Conservation (phyloP, 1,284 basidiomycete species). For the Cryptococcus jaspeensis region DNA sequence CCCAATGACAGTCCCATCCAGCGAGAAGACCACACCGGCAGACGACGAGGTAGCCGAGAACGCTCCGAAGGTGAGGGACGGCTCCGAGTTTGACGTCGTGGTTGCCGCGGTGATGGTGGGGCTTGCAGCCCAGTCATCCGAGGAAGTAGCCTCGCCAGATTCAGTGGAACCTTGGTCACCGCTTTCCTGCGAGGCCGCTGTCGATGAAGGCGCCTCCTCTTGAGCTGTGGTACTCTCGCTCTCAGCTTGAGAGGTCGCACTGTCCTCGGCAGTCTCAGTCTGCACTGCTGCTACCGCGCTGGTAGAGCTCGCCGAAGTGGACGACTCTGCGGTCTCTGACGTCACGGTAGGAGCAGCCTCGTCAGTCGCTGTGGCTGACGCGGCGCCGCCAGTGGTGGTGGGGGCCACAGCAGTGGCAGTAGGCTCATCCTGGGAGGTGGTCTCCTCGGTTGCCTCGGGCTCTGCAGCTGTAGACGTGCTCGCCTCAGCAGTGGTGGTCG, state of each 20-base stretch:
- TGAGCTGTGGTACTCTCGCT: not conserved
- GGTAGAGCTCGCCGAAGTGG: too few species aligned
- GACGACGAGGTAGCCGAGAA: not conserved
- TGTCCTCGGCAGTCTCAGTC: too few species aligned
- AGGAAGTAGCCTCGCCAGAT: not conserved
- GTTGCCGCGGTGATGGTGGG: too few species aligned
- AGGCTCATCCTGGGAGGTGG: not conserved
- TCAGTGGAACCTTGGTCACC: not conserved
- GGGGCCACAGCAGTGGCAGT: not conserved
- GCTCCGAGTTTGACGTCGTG: not conserved
- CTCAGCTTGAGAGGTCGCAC: too few species aligned
- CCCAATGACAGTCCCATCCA: slow-evolving; percentile 12
- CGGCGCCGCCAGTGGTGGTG: not conserved
- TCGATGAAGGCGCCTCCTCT: not conserved
- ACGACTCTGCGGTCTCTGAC: not conserved
- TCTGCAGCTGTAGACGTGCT: too few species aligned
- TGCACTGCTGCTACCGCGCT: too few species aligned
- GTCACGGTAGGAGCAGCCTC: not conserved
- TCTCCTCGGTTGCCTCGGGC: too few species aligned
- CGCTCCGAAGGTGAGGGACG: not conserved
- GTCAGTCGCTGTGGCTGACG: not conserved
- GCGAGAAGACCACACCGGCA: slow-evolving; percentile 3
- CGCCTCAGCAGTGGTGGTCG: too few species aligned
- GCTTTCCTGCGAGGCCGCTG: too few species aligned
- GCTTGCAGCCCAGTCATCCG: too few species aligned